Conservation (phyloP, 768 basidiomycete species). For the Chalciporus sphaerocephalus region DNA sequence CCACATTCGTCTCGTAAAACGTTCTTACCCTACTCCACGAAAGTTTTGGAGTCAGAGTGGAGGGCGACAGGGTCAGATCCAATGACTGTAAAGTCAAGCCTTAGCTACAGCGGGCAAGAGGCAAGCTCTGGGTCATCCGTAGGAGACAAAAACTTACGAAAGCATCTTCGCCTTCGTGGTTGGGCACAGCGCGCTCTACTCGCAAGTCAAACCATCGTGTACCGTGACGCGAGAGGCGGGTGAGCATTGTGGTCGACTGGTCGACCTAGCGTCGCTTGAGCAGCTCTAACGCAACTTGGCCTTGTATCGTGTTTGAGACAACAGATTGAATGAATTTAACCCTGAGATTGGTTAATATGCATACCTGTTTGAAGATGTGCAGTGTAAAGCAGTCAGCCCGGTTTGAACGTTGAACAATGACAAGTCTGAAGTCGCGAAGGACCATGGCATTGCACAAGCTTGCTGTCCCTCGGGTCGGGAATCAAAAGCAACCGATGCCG, state of each 20-base stretch:
- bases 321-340: too few species aligned
- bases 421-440: too few species aligned
- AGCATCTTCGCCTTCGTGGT: slow-evolving; percentile 1
- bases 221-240: slow-evolving; percentile 9
- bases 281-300: neutral
- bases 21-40: slow-evolving; percentile 28
- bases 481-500: slow-evolving; percentile 7
- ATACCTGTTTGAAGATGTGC: neutral
- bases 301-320: too few species aligned
- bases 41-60: slow-evolving; percentile 8
- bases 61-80: slow-evolving; percentile 8
- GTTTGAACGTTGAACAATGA: too few species aligned
- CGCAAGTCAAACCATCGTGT: slow-evolving; percentile 9
- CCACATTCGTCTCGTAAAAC: slow-evolving; percentile 29
- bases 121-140: neutral
- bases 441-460: too few species aligned
- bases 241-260: slow-evolving; percentile 4
- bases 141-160: slow-evolving; percentile 10
- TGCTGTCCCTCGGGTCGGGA: slow-evolving; percentile 3
- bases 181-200: slow-evolving; percentile 6
- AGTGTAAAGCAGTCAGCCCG: neutral
- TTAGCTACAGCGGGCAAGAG: neutral
- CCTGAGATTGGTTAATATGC: neutral
- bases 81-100: slow-evolving; percentile 7
- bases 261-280: neutral